Conservation (phyloP, 2,329 filamentous ascomycete genomes). For the Boeremia lycopersici region DNA sequence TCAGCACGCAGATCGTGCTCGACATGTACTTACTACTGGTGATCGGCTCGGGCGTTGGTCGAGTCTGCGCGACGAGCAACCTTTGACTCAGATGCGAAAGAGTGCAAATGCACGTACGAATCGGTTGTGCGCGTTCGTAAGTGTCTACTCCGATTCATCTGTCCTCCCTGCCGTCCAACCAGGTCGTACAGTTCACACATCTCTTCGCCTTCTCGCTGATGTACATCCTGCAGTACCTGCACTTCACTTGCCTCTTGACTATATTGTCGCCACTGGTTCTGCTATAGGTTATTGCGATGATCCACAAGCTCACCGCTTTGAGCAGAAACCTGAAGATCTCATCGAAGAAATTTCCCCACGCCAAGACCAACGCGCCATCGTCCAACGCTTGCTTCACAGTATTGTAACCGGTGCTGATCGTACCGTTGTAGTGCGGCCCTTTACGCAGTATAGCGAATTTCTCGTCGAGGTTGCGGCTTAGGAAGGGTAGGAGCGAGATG, state of each 20-base stretch:
- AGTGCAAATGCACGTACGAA: background rate
- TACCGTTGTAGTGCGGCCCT: slow-evolving; percentile 57
- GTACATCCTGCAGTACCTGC: slow-evolving; percentile 68
- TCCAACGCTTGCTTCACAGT: slow-evolving; percentile 71
- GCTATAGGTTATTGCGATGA: slow-evolving; percentile 67
- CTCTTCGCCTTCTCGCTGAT: slow-evolving; percentile 67
- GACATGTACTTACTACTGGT: background rate
- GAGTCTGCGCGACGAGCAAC: background rate
- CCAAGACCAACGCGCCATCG: slow-evolving; percentile 74
- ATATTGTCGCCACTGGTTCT: slow-evolving; percentile 67
- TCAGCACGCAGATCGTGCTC: background rate
- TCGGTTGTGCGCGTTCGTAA: background rate
- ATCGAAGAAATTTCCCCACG: slow-evolving; percentile 73
- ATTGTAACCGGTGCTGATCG: slow-evolving; percentile 65
- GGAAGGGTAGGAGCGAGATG: slow-evolving; percentile 70
- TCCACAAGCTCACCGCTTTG: slow-evolving; percentile 69
- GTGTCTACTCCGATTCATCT: background rate
- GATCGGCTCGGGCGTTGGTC: background rate
- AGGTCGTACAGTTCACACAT: slow-evolving; percentile 64
- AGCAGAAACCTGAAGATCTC: slow-evolving; percentile 69
- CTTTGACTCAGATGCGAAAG: background rate
- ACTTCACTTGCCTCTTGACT: slow-evolving; percentile 73
- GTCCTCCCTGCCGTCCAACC: slow-evolving; percentile 63
- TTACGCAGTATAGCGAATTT: slow-evolving; percentile 71
- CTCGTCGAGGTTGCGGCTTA: slow-evolving; percentile 74